Evolutionary conservation across 164 flowering plant genomes (phyloP).

Genomic region (Aristolochia fimbriata): DNA sequence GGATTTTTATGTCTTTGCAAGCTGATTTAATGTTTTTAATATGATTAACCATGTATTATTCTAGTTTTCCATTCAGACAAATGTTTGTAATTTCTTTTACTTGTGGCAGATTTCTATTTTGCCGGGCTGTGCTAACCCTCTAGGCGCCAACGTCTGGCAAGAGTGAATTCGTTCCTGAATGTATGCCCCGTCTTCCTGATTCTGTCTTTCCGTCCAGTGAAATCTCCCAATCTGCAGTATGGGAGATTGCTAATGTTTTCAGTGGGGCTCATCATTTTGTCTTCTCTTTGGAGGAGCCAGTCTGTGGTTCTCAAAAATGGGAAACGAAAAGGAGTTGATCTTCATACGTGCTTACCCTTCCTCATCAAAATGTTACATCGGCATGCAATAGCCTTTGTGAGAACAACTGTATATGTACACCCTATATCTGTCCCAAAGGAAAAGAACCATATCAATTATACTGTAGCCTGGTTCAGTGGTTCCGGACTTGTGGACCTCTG

Average conservation of each 20-base stretch:
- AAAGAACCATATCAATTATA: too few relatives aligned
- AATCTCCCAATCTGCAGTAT: constrained; percentile 30
- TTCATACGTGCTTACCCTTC: too few relatives aligned
- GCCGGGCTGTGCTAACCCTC: constrained; percentile 51
- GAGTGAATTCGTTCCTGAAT: constrained; percentile 59
- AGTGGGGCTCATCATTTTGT: constrained; percentile 39
- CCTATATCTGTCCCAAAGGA: too few relatives aligned
- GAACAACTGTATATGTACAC: too few relatives aligned
- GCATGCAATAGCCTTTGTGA: too few relatives aligned
- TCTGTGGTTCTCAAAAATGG: too few relatives aligned
- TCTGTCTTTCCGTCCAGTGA: constrained; percentile 33
- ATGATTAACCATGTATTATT: neutral
- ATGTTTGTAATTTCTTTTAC: neutral
- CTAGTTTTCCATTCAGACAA: neutral
- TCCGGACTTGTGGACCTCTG: too few relatives aligned
- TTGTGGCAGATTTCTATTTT: constrained; percentile 66
- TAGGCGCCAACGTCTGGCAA: constrained; percentile 41
- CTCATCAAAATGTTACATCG: too few relatives aligned
- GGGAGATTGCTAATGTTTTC: constrained; percentile 43
- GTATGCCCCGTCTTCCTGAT: constrained; percentile 68
- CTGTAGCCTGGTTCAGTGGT: too few relatives aligned
- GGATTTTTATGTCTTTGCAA: neutral
- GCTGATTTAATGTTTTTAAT: neutral
- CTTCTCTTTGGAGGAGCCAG: constrained; percentile 14
- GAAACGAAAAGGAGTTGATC: too few relatives aligned